Evolutionary conservation across 495 filamentous ascomycete genomes (phyloP).

Genomic region (Penicillium waksmanii): DNA sequence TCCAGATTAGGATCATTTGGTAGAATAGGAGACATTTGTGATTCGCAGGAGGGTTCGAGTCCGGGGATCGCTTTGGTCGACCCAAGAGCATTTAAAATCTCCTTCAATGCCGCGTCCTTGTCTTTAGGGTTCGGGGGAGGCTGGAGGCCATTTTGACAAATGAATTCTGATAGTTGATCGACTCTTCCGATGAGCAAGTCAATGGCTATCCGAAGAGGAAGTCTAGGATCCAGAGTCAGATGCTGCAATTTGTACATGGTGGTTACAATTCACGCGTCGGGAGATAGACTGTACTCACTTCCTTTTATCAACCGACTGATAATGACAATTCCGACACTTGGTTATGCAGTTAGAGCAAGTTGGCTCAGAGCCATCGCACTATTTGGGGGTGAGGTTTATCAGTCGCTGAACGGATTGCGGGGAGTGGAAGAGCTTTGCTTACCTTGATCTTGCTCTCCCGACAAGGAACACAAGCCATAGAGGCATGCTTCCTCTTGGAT

Average conservation of each 20-base stretch:
- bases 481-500: constrained; percentile 20
- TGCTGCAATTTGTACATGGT: background rate
- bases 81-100: constrained; percentile 15
- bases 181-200: constrained; percentile 26
- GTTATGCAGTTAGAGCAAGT: constrained; percentile 26
- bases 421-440: background rate
- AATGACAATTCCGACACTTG: constrained; percentile 26
- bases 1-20: background rate
- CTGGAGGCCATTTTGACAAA: constrained; percentile 23
- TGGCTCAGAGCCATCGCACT: constrained; percentile 31
- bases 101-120: constrained; percentile 17
- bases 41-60: background rate
- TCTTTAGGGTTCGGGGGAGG: constrained; percentile 19
- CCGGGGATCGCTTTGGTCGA: background rate
- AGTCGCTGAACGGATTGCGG: background rate
- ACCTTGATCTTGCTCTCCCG: constrained; percentile 40
- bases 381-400: background rate
- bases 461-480: constrained; percentile 32
- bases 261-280: background rate
- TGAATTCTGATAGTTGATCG: constrained; percentile 23
- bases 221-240: constrained; percentile 1
- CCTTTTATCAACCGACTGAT: constrained; percentile 30
- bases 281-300: constrained; percentile 22
- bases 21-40: background rate
- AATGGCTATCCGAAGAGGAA: constrained; percentile 27